A percentile compares a stretch with the other conserved stretches of the same genome.
phyloP scores from a whole-genome alignment of 306 rosid species.

The Citrullus colocynthis region DNA sequence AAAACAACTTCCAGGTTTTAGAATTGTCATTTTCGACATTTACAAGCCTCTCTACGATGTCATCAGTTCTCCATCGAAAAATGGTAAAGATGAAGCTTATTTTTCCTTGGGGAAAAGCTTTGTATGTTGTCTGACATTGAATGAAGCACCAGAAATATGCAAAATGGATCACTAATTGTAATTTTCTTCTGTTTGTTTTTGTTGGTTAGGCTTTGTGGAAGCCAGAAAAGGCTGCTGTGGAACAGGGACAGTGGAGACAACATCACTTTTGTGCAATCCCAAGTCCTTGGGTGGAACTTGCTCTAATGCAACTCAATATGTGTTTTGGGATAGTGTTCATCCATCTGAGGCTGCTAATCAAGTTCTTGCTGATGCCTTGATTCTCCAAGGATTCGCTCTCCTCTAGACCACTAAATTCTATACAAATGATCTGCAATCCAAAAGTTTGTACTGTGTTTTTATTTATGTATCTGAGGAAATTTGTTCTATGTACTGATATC shows the following conservation, averaged over 20 bases:
- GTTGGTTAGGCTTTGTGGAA: conserved; percentile 50
- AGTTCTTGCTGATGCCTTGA: conserved; percentile 69
- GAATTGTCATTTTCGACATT: conserved; percentile 69
- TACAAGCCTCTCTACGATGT: conserved; percentile 67
- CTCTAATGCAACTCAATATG: conserved; percentile 74
- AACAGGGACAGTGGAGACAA: conserved; percentile 63
- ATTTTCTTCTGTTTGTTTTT: neutral
- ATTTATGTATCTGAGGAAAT: neutral
- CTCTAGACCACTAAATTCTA: conserved; percentile 22
- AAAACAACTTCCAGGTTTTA: conserved; percentile 69
- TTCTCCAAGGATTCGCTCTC: conserved; percentile 55
- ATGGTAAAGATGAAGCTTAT: conserved; percentile 29
- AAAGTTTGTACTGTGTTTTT: neutral
- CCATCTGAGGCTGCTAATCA: conserved; percentile 85
- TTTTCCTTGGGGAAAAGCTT: neutral
- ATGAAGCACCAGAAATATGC: neutral
- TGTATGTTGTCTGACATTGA: neutral
- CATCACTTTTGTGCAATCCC: conserved; percentile 64
- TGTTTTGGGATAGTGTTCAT: conserved; percentile 93
- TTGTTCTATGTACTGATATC: neutral
- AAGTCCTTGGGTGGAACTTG: conserved; percentile 82
- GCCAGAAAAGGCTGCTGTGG: conserved; percentile 90
- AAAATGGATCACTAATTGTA: neutral
- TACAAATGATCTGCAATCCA: neutral
- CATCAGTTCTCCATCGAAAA: conserved; percentile 56